phyloP scores from a whole-genome alignment of 495 filamentous ascomycete species.

The Terfezia claveryi region DNA sequence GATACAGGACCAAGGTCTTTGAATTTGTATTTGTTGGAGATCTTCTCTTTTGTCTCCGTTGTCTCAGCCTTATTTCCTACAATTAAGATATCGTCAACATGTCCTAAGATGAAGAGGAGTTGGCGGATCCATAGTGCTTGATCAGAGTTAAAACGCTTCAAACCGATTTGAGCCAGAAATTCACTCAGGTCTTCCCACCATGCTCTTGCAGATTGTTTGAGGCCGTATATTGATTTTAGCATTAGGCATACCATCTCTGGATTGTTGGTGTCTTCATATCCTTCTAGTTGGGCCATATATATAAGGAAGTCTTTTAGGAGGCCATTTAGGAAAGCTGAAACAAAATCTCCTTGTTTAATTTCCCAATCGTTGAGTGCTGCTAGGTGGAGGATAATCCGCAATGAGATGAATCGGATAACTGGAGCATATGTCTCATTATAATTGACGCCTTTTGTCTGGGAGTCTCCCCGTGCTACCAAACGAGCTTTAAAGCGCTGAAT shows the following conservation, averaged over 20 bases:
- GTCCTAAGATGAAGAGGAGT: background rate
- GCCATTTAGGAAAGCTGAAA: background rate
- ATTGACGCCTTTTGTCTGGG: background rate
- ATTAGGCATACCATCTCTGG: background rate
- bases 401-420: background rate
- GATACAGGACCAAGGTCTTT: background rate
- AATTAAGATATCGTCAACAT: background rate
- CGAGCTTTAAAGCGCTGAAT: background rate
- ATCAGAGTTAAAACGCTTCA: background rate
- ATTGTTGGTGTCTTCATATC: background rate
- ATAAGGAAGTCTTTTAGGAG: background rate
- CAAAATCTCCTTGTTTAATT: background rate
- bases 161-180: background rate
- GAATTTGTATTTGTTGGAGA: background rate
- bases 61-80: background rate
- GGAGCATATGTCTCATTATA: slow-evolving; percentile 1
- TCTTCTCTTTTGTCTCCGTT: background rate
- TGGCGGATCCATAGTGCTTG: background rate
- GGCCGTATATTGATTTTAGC: background rate
- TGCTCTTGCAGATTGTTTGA: background rate
- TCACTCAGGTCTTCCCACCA: background rate
- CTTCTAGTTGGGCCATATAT: background rate
- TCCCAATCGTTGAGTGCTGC: background rate
- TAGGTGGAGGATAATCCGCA: background rate
- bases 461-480: background rate